Evolutionary conservation across 2,329 filamentous ascomycete species (phyloP), one percentile per base, ranked within the genome.

Genomic region (Botrytis squamosa): DNA sequence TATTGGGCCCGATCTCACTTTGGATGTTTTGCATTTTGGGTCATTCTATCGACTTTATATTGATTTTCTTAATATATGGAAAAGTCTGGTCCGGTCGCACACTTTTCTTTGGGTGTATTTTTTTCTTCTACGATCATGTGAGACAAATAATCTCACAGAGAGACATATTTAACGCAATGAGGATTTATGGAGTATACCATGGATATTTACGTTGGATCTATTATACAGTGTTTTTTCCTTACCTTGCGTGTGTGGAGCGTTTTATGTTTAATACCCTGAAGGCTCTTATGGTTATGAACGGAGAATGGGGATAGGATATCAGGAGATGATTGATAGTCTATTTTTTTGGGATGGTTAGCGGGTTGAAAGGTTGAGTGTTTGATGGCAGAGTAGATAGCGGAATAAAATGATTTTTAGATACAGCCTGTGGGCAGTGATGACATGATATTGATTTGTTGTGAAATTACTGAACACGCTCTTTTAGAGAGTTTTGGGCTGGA

Each of bases 211-310:
- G 66, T 44, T 40, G 22, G 42, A 22, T 42, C 40, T 68, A 57
- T n/a, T 57, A 57, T 57, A 68, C 52, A 57, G 4, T 33, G 29
- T 49, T 65, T 57, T 57, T 29, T 57, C 60, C 16, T 42, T 68
- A 42, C 49, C 36, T 42, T 42, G 66, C 49, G 49, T 68, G 49
- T 38, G 22, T 40, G 66, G 66, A 68, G 66, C 66, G 49, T 44
- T 33, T 57, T 68, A 38, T 68, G 25, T 57, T 57, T 68, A 67
- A 68, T 68, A 68, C 66, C 66, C 66, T 57, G n/a, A 33, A 33
- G 66, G 66, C 36, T 25, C 6, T 57, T 57, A 68, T 42, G 66
- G 66, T 42, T 68, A 68, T 68, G 66, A 57, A 33, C 29, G 10
- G 49, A 55, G 66, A 36, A 57, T 9, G n/a, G 65, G n/a, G 36